A percentile compares a stretch with the other conserved stretches of the same genome.
These are phyloP conservation scores for Amphibolis antarctica DNA, from an alignment of 106 monocot species.

Conservation along the genomic window DNA sequence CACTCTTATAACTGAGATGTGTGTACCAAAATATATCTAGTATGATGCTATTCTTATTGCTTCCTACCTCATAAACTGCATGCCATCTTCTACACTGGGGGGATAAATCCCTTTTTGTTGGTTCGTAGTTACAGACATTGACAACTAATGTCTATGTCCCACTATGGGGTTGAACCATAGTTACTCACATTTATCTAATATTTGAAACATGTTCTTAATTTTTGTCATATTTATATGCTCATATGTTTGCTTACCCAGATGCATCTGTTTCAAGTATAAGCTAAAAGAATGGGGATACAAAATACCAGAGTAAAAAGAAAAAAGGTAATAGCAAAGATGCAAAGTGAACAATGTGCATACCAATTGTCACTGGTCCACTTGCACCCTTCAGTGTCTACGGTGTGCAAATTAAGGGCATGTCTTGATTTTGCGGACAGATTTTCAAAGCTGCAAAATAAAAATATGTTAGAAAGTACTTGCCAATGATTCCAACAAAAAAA, in stretches of 20 bases:
- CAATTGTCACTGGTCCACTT: constrained; percentile 71
- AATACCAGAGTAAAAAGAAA: not conserved
- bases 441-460: constrained; percentile 45
- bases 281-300: not conserved
- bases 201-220: too few relatives aligned
- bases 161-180: not conserved
- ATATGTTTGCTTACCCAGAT: not conserved
- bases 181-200: not conserved
- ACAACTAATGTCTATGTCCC: not conserved
- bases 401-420: constrained; percentile 83
- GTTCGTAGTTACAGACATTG: too few relatives aligned
- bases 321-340: not conserved
- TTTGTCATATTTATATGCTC: not conserved
- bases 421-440: constrained; percentile 72
- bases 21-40: too few relatives aligned
- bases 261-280: not conserved
- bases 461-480: not conserved
- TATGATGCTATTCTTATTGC: too few relatives aligned
- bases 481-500: not conserved
- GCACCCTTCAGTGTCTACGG: constrained; percentile 69
- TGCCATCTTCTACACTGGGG: too few relatives aligned
- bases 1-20: too few relatives aligned
- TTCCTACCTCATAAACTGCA: too few relatives aligned
- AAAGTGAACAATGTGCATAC: constrained; percentile 25
- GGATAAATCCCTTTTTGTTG: too few relatives aligned